Conservation (phyloP, 2,329 filamentous ascomycete genomes). For the Biscogniauxia marginata region DNA sequence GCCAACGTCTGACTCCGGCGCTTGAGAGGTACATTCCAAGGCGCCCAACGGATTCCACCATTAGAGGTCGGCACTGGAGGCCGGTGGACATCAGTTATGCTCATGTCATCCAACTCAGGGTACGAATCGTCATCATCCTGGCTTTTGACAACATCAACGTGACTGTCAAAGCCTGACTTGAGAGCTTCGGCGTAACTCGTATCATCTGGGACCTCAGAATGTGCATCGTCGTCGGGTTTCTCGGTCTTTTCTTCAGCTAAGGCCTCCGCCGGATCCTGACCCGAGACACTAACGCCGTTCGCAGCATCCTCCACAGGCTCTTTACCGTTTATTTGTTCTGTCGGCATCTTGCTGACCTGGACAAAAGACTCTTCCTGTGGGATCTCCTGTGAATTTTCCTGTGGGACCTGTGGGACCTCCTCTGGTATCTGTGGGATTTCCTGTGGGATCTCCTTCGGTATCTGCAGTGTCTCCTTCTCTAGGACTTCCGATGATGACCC, state of each 20-base stretch:
- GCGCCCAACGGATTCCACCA: slow-evolving; percentile 76
- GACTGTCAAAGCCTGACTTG: slow-evolving; percentile 13
- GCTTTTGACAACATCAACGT: slow-evolving; percentile 7
- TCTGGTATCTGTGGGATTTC: background rate
- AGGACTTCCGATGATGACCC: background rate
- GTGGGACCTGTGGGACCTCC: background rate
- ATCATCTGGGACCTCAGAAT: background rate
- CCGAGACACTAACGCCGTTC: background rate
- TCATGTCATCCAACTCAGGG: slow-evolving; percentile 34
- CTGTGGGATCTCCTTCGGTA: background rate
- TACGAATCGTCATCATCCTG: slow-evolving; percentile 33
- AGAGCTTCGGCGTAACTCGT: slow-evolving; percentile 17
- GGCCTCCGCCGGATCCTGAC: background rate
- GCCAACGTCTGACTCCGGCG: slow-evolving; percentile 76
- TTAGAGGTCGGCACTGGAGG: slow-evolving; percentile 22
- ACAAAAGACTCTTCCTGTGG: background rate
- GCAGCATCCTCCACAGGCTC: background rate
- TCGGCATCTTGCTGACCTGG: background rate
- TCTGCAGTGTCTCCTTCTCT: background rate
- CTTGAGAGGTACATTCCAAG: slow-evolving; percentile 68
- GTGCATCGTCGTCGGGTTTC: slow-evolving; percentile 7
- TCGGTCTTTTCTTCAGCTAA: background rate
- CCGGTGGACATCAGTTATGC: slow-evolving; percentile 27
- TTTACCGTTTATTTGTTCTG: background rate
- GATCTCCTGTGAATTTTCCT: background rate